These are phyloP conservation scores for Thermomyces lanuginosus DNA, from an alignment of 2,329 filamentous ascomycete genomes.

Conservation along the genomic window DNA sequence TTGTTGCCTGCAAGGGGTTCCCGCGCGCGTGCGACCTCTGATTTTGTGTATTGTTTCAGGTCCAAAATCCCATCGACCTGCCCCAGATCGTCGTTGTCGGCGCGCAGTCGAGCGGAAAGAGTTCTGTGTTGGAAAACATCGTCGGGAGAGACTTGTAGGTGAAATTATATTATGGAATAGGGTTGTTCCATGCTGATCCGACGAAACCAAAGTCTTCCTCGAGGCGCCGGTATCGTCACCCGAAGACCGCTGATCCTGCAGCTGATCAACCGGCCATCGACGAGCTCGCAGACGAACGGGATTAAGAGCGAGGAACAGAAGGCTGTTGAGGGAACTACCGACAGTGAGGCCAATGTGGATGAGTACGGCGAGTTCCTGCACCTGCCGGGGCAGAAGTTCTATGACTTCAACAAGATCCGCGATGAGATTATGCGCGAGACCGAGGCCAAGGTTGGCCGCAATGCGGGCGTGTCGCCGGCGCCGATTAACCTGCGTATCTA, in stretches of 20 bases:
- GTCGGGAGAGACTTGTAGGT: constrained; percentile 96
- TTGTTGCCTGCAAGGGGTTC: constrained; percentile 10
- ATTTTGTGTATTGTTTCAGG: constrained; percentile 32
- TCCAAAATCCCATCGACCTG: constrained; percentile 97
- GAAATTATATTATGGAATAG: background rate
- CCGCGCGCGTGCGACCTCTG: constrained; percentile 4
- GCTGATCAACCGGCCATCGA: constrained; percentile 75
- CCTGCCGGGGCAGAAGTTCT: constrained; percentile 92
- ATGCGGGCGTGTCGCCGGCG: constrained; percentile 87
- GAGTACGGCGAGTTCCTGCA: constrained; percentile 99
- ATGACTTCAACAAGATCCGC: constrained; percentile 94
- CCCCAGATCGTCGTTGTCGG: constrained; percentile 97
- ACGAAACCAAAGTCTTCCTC: constrained; percentile 72
- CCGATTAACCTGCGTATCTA: constrained; percentile 98
- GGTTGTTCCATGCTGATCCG: no score
- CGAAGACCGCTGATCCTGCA: constrained; percentile 90
- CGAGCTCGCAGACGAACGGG: constrained; percentile 52
- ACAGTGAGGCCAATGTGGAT: constrained; percentile 78
- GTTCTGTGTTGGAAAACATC: constrained; percentile 96
- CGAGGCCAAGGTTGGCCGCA: constrained; percentile 86
- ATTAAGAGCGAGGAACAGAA: constrained; percentile 48
- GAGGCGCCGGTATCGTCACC: constrained; percentile 94
- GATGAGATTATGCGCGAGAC: constrained; percentile 97
- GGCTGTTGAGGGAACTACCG: constrained; percentile 45
- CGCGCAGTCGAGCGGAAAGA: constrained; percentile 98